Evolutionary conservation across 1,284 basidiomycete genomes (phyloP).

Genomic region (Coniophora puteana): DNA sequence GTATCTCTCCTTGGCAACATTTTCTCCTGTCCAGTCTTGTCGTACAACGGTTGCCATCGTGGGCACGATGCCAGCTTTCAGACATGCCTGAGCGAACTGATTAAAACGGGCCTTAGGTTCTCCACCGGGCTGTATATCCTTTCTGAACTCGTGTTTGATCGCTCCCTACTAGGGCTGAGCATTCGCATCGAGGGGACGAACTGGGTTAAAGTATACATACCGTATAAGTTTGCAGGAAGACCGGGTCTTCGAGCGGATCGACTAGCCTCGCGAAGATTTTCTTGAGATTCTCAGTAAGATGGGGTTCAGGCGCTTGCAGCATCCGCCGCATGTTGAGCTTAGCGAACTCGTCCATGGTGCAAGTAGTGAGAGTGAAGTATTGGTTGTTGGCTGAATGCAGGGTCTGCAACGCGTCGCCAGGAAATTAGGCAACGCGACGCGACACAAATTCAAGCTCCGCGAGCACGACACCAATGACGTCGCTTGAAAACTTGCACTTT

Average conservation of each 20-base stretch:
- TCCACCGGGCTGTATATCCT: background rate
- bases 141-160: constrained; percentile 4
- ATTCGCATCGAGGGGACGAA: background rate
- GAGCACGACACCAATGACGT: background rate
- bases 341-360: constrained; percentile 6
- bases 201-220: constrained; percentile 9
- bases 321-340: constrained; percentile 7
- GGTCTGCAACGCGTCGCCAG: background rate
- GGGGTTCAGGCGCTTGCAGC: constrained; percentile 3
- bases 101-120: constrained; percentile 10
- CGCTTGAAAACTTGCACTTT: background rate
- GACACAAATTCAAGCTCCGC: background rate
- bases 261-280: constrained; percentile 16
- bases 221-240: constrained; percentile 14
- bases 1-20: constrained; percentile 7
- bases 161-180: constrained; percentile 2
- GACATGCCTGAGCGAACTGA: constrained; percentile 17
- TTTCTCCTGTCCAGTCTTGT: too few relatives aligned
- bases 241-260: constrained; percentile 15
- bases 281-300: constrained; percentile 8
- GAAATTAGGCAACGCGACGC: background rate
- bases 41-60: constrained; percentile 16
- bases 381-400: background rate
- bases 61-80: constrained; percentile 20
- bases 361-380: background rate